Base-by-base conservation (phyloP, 257 asterid genomes). In the Avicennia marina region DNA sequence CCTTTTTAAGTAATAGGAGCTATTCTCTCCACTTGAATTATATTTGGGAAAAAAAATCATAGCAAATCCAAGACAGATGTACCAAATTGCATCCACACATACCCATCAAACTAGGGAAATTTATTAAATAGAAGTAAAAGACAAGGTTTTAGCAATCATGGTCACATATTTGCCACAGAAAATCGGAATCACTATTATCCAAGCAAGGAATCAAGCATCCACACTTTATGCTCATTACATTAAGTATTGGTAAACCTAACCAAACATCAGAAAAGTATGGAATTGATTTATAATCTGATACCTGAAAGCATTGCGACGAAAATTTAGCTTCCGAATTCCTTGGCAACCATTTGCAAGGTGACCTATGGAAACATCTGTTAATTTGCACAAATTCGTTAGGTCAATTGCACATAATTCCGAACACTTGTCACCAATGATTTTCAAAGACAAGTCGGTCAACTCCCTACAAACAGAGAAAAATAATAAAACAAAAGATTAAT, bases 271-370 rank as follows among this genome's bases (percentile, higher is more conserved):
- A 66, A 57, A 17, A 27, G 44, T 16, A 33, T 11, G 26, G 29
- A 43, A 43, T 24, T 60, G 15, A 56, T 44, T 17, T 24, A 32
- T 16, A 32, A 48, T 11, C 29, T 1, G 20, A 66, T 57, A 87
- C 96, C 98, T 87, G 82, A 90, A 90, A 58, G 59, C 42, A 72
- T 76, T 85, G 58, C 88, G 88, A 53, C 90, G 60, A 38, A 87
- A 46, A 63, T 75, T 90, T 64, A 90, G 82, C 43, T 46, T 62
- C 50, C 78, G 81, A 70, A 90, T 64, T 44, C 75, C 76, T 63
- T 43, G 76, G 62, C 98, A 87, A 57, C 98, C 95, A 79, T 82
- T 90, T 46, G 96, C 94, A 68, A 87, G 95, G 64, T 75, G 80
- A 27, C 80, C 94, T 16, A 90, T 26, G 56, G 96, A 85, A 66